These are phyloP conservation scores for Aspergillus felis DNA, from an alignment of 2,329 filamentous ascomycete species.

Conservation along the genomic window DNA sequence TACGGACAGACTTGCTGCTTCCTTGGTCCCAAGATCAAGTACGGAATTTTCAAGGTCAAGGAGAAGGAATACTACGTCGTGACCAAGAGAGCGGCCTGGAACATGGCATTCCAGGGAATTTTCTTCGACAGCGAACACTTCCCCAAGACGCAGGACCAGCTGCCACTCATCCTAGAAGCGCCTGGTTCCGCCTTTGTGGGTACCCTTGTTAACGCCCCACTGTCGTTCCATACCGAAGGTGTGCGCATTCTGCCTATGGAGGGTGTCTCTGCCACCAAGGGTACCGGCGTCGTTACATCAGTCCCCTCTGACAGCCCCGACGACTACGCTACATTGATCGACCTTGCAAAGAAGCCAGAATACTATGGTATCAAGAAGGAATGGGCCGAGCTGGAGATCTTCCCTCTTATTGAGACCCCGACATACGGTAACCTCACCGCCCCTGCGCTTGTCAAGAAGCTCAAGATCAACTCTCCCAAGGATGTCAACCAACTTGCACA, in stretches of 20 bases:
- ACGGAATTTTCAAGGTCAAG: constrained; percentile 78
- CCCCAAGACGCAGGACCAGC: constrained; percentile 62
- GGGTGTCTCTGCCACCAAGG: constrained; percentile 84
- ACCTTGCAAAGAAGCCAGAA: constrained; percentile 90
- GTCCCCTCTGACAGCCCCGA: constrained; percentile 96
- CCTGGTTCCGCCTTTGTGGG: constrained; percentile 78
- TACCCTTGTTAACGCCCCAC: constrained; percentile 81
- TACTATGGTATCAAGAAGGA: constrained; percentile 96
- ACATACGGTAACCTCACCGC: constrained; percentile 82
- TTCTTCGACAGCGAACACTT: constrained; percentile 57
- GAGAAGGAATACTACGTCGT: constrained; percentile 79
- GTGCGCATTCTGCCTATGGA: constrained; percentile 95
- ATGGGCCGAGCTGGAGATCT: constrained; percentile 87
- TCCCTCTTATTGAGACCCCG: constrained; percentile 86
- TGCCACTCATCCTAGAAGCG: constrained; percentile 71
- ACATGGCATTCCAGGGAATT: constrained; percentile 92
- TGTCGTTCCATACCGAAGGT: constrained; percentile 78
- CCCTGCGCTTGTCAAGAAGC: constrained; percentile 76
- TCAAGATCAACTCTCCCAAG: constrained; percentile 97
- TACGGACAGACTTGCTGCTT: constrained; percentile 97
- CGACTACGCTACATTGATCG: constrained; percentile 83
- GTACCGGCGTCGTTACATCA: constrained; percentile 92
- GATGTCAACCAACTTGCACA: constrained; percentile 85
- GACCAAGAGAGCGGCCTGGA: constrained; percentile 77
- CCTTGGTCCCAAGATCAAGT: constrained; percentile 82